These are phyloP conservation scores for Funneliformis mosseae DNA, from an alignment of 192 early-diverging fungal species.

Conservation along the genomic window DNA sequence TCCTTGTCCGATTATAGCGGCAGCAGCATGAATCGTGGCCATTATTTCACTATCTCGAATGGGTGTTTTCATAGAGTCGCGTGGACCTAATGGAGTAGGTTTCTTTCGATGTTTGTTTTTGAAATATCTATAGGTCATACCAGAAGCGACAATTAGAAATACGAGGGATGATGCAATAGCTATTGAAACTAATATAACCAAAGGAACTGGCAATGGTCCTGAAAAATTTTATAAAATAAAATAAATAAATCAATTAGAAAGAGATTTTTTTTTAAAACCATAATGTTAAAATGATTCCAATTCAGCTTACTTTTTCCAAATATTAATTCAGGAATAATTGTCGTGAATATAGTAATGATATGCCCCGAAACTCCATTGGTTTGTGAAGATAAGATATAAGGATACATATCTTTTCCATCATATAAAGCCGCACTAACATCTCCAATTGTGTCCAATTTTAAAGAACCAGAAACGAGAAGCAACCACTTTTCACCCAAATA, in stretches of 20 bases:
- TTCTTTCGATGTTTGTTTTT: slow-evolving; percentile 19
- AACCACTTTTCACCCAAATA: slow-evolving; percentile 41
- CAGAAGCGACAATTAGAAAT: slow-evolving; percentile 61
- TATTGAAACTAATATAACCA: slow-evolving; percentile 71
- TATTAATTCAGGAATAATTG: slow-evolving; percentile 14
- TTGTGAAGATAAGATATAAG: slow-evolving; percentile 42
- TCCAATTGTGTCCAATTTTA: slow-evolving; percentile 46
- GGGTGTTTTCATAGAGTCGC: neutral
- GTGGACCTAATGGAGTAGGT: neutral
- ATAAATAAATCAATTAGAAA: neutral
- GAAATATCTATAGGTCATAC: slow-evolving; percentile 52
- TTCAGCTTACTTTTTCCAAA: slow-evolving; percentile 29
- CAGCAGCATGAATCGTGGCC: neutral
- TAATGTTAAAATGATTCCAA: neutral
- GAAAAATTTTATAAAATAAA: neutral
- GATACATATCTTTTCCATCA: slow-evolving; percentile 53
- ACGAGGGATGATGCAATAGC: slow-evolving; percentile 69
- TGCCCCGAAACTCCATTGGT: slow-evolving; percentile 30
- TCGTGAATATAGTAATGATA: slow-evolving; percentile 35
- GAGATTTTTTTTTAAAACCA: neutral
- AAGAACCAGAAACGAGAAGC: slow-evolving; percentile 46
- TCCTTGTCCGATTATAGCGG: neutral
- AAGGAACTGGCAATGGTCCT: slow-evolving; percentile 51
- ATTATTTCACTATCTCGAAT: neutral
- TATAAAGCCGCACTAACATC: slow-evolving; percentile 49